These are phyloP conservation scores for Fulvia fulva DNA, from an alignment of 2,329 filamentous ascomycete genomes.

Conservation along the genomic window DNA sequence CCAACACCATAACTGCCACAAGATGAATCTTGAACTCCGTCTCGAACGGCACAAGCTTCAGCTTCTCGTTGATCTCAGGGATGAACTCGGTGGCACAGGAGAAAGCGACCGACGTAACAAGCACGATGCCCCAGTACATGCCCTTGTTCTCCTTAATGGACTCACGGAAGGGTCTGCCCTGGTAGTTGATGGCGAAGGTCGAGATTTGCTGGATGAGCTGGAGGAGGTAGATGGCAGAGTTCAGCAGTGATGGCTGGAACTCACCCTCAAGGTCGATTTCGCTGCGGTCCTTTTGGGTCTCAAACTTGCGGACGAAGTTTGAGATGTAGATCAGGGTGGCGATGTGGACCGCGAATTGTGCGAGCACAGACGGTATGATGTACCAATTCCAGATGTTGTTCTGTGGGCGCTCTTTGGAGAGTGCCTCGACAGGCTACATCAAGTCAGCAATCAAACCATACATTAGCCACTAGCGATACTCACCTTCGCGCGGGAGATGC, in stretches of 20 bases:
- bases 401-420: conserved; percentile 95
- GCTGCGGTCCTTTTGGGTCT: conserved; percentile 55
- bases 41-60: conserved; percentile 87
- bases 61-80: conserved; percentile 88
- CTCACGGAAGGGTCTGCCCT: conserved; percentile 95
- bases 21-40: conserved; percentile 85
- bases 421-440: conserved; percentile 72
- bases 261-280: conserved; percentile 90
- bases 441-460: conserved; percentile 28
- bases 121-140: conserved; percentile 96
- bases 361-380: conserved; percentile 95
- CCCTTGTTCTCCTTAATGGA: conserved; percentile 90
- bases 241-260: conserved; percentile 87
- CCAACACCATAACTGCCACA: conserved; percentile 77
- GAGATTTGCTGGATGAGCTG: conserved; percentile 99
- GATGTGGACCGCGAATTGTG: conserved; percentile 95
- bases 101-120: conserved; percentile 86
- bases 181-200: conserved; percentile 99
- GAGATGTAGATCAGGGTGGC: conserved; percentile 91
- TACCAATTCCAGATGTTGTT: conserved; percentile 99
- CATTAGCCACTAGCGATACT: conserved; percentile 16
- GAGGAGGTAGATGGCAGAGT: conserved; percentile 93
- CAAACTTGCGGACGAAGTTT: conserved; percentile 77
- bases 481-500: conserved; percentile 90
- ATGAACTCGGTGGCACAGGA: conserved; percentile 92